Evolutionary conservation across 805 yeast genomes (phyloP).

Genomic region (Tetrapisispora fleetii): DNA sequence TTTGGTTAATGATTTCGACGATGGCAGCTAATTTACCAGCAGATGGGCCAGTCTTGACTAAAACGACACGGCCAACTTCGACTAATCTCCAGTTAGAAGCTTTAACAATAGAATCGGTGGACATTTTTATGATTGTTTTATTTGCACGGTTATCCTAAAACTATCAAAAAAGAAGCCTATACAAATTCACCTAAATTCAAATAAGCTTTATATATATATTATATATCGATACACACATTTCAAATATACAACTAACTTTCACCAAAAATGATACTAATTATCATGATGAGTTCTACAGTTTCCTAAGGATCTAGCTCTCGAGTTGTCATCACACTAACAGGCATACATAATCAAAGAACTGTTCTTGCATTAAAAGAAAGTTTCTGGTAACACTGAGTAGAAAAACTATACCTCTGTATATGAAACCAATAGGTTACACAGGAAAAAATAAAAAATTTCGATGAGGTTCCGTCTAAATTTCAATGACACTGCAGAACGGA

Average conservation of each 20-base stretch:
- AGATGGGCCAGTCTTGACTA: conserved; percentile 65
- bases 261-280: too few relatives aligned
- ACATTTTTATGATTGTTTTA: conserved; percentile 35
- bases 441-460: not conserved
- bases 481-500: too few relatives aligned
- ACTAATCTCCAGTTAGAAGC: conserved; percentile 99
- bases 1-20: conserved; percentile 98
- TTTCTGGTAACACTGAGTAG: too few relatives aligned
- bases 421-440: not conserved
- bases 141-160: conserved; percentile 4
- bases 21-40: conserved; percentile 87
- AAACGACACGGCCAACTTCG: conserved; percentile 98
- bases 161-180: not conserved
- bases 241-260: too few relatives aligned
- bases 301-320: too few relatives aligned
- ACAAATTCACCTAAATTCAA: not conserved
- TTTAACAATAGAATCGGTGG: conserved; percentile 70
- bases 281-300: too few relatives aligned
- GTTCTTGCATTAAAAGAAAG: too few relatives aligned
- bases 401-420: too few relatives aligned
- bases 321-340: too few relatives aligned
- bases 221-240: not conserved
- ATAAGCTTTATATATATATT: too few relatives aligned
- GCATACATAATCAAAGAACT: too few relatives aligned
- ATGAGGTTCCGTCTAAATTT: not conserved